Conservation (phyloP, 257 asterid genomes). For the Fraxinus anomala region DNA sequence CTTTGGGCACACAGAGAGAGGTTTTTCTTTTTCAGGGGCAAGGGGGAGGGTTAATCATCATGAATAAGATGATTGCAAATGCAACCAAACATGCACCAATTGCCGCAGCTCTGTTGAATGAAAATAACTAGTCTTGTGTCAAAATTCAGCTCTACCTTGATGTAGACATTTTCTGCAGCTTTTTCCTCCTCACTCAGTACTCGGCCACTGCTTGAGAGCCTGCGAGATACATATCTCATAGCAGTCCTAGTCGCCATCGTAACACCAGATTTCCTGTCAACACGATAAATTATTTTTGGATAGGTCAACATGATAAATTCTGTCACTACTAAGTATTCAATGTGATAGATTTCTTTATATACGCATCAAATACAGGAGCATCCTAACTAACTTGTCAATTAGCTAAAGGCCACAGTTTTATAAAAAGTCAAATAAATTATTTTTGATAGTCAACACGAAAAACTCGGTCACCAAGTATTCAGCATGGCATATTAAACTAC, state of each 20-base stretch:
- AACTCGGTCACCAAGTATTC: background rate
- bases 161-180: conserved; percentile 97
- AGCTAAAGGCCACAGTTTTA: conserved; percentile 3
- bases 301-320: conserved; percentile 19
- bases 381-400: conserved; percentile 16
- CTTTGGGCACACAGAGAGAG: background rate
- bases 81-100: conserved; percentile 3
- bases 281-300: background rate
- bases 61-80: background rate
- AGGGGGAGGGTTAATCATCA: background rate
- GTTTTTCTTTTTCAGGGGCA: background rate
- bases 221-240: conserved; percentile 67
- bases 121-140: background rate
- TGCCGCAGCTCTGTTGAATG: background rate
- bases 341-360: background rate
- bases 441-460: no score
- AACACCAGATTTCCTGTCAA: conserved; percentile 39
- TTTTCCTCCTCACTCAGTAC: conserved; percentile 87
- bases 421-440: background rate
- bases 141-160: conserved; percentile 55
- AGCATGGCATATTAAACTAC: background rate
- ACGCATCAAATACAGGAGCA: background rate
- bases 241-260: conserved; percentile 77
- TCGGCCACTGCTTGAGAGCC: conserved; percentile 77
- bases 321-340: conserved; percentile 9